Evolutionary conservation across 495 filamentous ascomycete species (phyloP), one percentile per base, ranked within the genome.

Genomic region (Penicillium lagena): DNA sequence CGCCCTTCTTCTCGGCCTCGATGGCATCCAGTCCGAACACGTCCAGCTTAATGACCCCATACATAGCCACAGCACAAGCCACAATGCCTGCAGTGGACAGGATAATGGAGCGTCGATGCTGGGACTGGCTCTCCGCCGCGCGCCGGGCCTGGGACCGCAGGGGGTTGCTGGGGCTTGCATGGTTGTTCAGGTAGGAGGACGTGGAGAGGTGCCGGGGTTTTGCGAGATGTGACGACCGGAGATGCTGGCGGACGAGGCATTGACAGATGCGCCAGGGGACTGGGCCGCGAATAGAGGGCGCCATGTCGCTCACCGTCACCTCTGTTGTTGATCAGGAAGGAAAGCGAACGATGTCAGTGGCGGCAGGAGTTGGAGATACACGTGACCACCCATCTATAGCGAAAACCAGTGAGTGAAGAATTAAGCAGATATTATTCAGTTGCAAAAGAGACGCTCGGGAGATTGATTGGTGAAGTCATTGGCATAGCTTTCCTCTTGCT

Each of bases 41-140:
- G 41, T 72, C 67, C 14, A 60, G 50, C 45, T 66, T 63, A 49
- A 71, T 66, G 7, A 64, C 54, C 1, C 56, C 63, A 39, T 66
- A 73, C 58, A 73, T 63, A 7, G 59, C 60, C 1, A 50, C 55
- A 12, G 61, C 66, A 40, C 61, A 68, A 9, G 49, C 52, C 0
- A 54, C 51, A 1, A 73, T 68, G 3, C 69, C 69, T 1, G 51
- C 61, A 2, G 53, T 62, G 4, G 69, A 71, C n/a, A 64, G 34
- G 0, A 50, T 28, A 41, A 72, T 62, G 11, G 61, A 66, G 8
- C 63, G 63, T 12, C 53, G 55, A 39, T 50, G 61, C 30, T 56
- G 46, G 7, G 62, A 50, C 17, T 64, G 43, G 2, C 53, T 40
- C n/a, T 35, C 44, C 33, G 41, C 47, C 41, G 40, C 39, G 45